phyloP scores from a whole-genome alignment of 2,329 filamentous ascomycete species.

The Shiraia bambusicola region DNA sequence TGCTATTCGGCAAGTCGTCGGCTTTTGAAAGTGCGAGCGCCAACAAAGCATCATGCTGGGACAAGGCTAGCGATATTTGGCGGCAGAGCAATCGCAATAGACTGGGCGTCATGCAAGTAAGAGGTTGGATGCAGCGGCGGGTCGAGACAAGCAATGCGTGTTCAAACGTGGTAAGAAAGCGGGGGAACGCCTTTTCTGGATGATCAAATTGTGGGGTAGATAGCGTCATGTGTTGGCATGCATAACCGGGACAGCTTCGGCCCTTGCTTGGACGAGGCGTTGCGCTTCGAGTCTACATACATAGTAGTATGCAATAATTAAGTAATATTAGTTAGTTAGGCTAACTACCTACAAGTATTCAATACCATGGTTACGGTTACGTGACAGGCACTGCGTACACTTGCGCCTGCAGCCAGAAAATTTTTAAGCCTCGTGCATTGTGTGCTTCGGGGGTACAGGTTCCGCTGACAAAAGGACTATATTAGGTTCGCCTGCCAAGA shows the following conservation, averaged over 20 bases:
- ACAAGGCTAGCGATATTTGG: slow-evolving; percentile 10
- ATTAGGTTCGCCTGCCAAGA: not conserved
- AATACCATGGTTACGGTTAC: too few species aligned
- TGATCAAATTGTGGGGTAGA: slow-evolving; percentile 45
- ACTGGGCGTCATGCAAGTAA: slow-evolving; percentile 42
- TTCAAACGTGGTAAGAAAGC: slow-evolving; percentile 39
- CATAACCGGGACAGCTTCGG: slow-evolving; percentile 27
- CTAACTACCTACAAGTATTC: too few species aligned
- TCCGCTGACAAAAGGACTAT: not conserved
- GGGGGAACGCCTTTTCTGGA: slow-evolving; percentile 33
- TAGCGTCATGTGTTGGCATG: slow-evolving; percentile 26
- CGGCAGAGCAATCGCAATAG: slow-evolving; percentile 17
- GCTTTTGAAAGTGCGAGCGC: too few species aligned
- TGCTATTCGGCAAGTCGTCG: not conserved
- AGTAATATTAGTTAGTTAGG: too few species aligned
- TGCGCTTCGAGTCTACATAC: slow-evolving; percentile 11
- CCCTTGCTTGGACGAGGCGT: slow-evolving; percentile 30
- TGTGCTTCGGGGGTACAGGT: slow-evolving; percentile 4
- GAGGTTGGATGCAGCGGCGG: slow-evolving; percentile 23
- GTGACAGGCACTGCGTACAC: too few species aligned
- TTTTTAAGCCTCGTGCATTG: slow-evolving; percentile 23
- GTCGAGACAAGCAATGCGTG: slow-evolving; percentile 23
- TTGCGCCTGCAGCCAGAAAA: slow-evolving; percentile 20
- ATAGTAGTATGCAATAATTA: slow-evolving; percentile 13
- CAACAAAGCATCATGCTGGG: slow-evolving; percentile 9